These are phyloP conservation scores for Waitea zeae DNA, from an alignment of 1,284 basidiomycete species.

Conservation along the genomic window DNA sequence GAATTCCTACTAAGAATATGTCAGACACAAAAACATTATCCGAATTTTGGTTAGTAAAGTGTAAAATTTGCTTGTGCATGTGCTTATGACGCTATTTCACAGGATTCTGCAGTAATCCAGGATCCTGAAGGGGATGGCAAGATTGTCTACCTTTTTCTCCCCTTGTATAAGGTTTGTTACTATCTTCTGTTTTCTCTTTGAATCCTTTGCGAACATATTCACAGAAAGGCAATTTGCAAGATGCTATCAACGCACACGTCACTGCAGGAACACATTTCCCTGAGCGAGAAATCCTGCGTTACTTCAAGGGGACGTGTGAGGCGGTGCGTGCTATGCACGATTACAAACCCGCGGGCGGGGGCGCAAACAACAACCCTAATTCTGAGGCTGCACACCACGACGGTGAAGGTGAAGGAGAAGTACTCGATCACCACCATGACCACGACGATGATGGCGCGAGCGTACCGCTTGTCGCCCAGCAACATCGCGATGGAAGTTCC, in stretches of 20 bases:
- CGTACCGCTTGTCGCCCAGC: constrained; percentile 33
- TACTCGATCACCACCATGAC: constrained; percentile 55
- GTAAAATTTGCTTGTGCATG: constrained; percentile 5
- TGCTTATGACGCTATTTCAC: constrained; percentile 3
- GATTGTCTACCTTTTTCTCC: constrained; percentile 87
- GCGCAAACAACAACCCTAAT: constrained; percentile 13
- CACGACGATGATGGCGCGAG: constrained; percentile 39
- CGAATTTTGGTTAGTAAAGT: constrained; percentile 46
- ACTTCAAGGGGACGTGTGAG: constrained; percentile 90
- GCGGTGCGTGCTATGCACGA: constrained; percentile 90
- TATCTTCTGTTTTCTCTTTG: background rate
- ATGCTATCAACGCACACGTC: constrained; percentile 78
- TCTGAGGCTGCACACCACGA: constrained; percentile 19
- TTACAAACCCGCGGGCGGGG: constrained; percentile 24
- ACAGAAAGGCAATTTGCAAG: constrained; percentile 90
- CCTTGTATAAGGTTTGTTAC: constrained; percentile 59
- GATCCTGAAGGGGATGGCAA: constrained; percentile 87
- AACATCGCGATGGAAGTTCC: constrained; percentile 32
- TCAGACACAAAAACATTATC: constrained; percentile 78
- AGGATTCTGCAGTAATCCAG: constrained; percentile 91
- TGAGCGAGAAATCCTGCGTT: constrained; percentile 74
- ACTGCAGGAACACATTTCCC: constrained; percentile 74
- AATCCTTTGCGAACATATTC: constrained; percentile 9
- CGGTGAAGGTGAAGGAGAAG: constrained; percentile 36
- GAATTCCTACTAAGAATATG: constrained; percentile 1